Base-by-base conservation (phyloP, 2,329 filamentous ascomycete genomes). In the Phyllachora maydis region DNA sequence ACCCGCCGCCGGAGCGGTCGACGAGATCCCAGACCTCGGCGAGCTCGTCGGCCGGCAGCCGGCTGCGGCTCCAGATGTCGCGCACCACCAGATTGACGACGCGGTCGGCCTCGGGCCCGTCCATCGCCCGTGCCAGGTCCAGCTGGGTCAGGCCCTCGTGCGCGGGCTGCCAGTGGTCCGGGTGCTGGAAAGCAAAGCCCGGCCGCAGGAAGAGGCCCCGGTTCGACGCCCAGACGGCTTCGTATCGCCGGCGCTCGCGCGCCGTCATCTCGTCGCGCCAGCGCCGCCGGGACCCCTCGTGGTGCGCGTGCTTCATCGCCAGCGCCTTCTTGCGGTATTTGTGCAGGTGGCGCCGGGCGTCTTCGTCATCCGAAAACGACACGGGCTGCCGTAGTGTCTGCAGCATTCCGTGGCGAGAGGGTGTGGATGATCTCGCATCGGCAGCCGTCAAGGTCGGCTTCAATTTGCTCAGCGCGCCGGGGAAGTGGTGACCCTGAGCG, bases 141-240 rank as follows among this genome's bases (percentile, higher is more conserved):
- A 28, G 14, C 13, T 32, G 25, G 4, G 9, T 8, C 6, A 25
- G 13, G 2, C 8, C 14, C 3, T 22, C 15, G 11, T 18, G 11
- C 7, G 12, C 15, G 30, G 29, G 13, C 29, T 27, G 16, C 23
- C 19, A 23, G 10, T 11, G n/a, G n/a, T 31, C 25, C 12, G 19
- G 18, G 11, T 27, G 15, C 10, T 23, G 19, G 8, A 25, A 23
- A 8, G 17, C 21, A 15, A 28, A 33, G 3, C 28, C 35, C 4
- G 26, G 20, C 14, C 28, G 28, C 8, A 47, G 40, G 6, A 65
- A 46, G 0, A 67, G 28, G 0, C 77, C 77, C 23, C 68, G 65
- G 36, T 88, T 88, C 19, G 75, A 78, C 2, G 78, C 78, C 76
- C 77, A 88, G 2, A 88, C 63, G 3, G 74, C 78, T 43, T 85